phyloP scores from a whole-genome alignment of 352 stramenopile genomes.

The Phytophthora capsici region DNA sequence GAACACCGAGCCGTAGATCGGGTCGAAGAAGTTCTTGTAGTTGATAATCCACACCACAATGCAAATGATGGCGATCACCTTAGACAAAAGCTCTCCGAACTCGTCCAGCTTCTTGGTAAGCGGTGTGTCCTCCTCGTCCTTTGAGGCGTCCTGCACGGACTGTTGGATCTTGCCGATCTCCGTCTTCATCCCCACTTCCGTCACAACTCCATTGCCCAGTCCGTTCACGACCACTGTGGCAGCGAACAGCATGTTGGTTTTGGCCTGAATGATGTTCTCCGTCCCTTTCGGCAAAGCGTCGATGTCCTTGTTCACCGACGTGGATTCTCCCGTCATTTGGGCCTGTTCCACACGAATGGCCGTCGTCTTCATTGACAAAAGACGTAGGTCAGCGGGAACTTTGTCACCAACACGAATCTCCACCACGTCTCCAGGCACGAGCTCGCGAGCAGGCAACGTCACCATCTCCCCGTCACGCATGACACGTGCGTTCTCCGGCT shows the following conservation, averaged over 20 bases:
- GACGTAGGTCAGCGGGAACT: constrained; percentile 95
- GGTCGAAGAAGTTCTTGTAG: constrained; percentile 97
- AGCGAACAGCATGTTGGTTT: constrained; percentile 97
- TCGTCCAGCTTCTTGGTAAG: constrained; percentile 98
- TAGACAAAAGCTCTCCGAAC: constrained; percentile 96
- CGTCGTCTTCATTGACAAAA: constrained; percentile 95
- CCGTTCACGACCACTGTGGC: constrained; percentile 98
- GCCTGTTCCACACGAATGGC: constrained; percentile 96
- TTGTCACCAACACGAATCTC: constrained; percentile 97
- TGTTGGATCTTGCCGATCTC: constrained; percentile 99
- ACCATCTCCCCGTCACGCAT: constrained; percentile 87
- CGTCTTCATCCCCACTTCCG: constrained; percentile 97
- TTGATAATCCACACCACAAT: constrained; percentile 97
- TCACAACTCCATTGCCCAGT: constrained; percentile 93
- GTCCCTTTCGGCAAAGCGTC: constrained; percentile 69
- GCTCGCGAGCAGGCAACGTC: constrained; percentile 85
- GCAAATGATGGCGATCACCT: constrained; percentile 98
- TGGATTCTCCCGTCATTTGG: constrained; percentile 97
- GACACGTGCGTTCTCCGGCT: constrained; percentile 92
- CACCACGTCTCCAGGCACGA: constrained; percentile 98
- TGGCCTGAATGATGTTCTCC: constrained; percentile 90
- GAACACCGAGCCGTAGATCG: constrained; percentile 86
- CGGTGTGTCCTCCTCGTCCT: constrained; percentile 96
- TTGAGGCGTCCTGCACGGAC: constrained; percentile 92
- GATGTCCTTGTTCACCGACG: constrained; percentile 93